Evolutionary conservation across 2,329 filamentous ascomycete genomes (phyloP), one percentile per base, ranked within the genome.

Genomic region (Pseudogymnoascus destructans): DNA sequence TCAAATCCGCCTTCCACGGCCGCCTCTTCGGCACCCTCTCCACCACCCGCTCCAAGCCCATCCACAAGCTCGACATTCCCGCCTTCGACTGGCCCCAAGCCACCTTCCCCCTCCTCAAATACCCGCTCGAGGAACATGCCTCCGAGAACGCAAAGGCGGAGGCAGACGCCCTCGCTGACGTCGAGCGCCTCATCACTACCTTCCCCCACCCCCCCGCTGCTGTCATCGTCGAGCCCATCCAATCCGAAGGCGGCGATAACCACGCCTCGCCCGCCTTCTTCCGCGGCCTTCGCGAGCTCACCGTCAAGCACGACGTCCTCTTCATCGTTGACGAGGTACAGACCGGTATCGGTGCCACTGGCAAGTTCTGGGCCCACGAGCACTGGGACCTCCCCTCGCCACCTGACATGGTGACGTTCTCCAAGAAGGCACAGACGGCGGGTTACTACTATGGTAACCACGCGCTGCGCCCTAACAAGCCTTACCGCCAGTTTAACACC

Each of bases 21-120:
- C 86, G 87, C 66, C 80, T 89, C 52, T 91, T 92, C 69, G 87
- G 86, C 65, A 84, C 79, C 62, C 76, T 92, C 58, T 87, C 84
- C 60, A 90, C 87, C 63, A 92, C 87, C 30, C 84, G 87, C 69
- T 86, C 82, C 71, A 91, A 91, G 76, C 79, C 87, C 58, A 87
- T 92, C 65, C 87, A 92, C 77, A 92, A 92, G 73, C 77, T 92
- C 64, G 87, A 92, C 69, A 91, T 92, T 64, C 87, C 87, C n/a
- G 85, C 87, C 61, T 92, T 92, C 70, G 83, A 91, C 75, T 92
- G 87, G 87, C 87, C 87, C 57, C 85, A 88, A 72, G 86, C 87
- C n/a, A 76, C 84, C 33, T 92, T 92, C 77, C 87, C 87, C n/a
- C 66, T 72, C 27, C 77, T 89, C 63, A 87, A 87, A 72, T 91